These are phyloP conservation scores for Sordariomycetes sp. DNA, from an alignment of 2,329 filamentous ascomycete genomes.

Conservation along the genomic window DNA sequence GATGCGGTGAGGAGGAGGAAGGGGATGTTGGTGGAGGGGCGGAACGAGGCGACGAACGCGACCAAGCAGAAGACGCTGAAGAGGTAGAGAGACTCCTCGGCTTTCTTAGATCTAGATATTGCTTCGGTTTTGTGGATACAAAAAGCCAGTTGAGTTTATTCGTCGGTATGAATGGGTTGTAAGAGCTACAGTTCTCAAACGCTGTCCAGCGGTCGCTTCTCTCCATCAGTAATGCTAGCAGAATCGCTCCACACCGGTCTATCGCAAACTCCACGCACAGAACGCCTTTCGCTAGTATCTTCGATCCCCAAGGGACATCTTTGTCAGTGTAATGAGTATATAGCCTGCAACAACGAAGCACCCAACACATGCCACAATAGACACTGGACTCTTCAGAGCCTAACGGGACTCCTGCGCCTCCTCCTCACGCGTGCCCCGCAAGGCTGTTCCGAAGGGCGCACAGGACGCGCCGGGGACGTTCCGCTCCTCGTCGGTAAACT, in stretches of 20 bases:
- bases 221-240: no score
- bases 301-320: no score
- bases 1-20: conserved; percentile 79
- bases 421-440: background rate
- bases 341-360: no score
- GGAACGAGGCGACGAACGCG: conserved; percentile 69
- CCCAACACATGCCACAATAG: background rate
- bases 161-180: no score
- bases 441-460: background rate
- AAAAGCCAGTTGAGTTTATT: background rate
- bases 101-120: background rate
- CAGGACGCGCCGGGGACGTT: background rate
- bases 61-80: conserved; percentile 79
- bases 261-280: no score
- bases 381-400: background rate
- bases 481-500: background rate
- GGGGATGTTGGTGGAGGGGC: conserved; percentile 73
- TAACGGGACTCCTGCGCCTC: background rate
- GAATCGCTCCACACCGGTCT: no score
- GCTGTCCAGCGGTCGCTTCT: no score
- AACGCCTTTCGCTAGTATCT: no score
- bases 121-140: background rate
- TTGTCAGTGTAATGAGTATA: no score
- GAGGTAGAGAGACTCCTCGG: conserved; percentile 27
- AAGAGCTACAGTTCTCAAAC: no score